A percentile compares a stretch with the other conserved stretches of the same genome.
phyloP scores from a whole-genome alignment of 768 basidiomycete genomes.

The Pulveroboletus frians region DNA sequence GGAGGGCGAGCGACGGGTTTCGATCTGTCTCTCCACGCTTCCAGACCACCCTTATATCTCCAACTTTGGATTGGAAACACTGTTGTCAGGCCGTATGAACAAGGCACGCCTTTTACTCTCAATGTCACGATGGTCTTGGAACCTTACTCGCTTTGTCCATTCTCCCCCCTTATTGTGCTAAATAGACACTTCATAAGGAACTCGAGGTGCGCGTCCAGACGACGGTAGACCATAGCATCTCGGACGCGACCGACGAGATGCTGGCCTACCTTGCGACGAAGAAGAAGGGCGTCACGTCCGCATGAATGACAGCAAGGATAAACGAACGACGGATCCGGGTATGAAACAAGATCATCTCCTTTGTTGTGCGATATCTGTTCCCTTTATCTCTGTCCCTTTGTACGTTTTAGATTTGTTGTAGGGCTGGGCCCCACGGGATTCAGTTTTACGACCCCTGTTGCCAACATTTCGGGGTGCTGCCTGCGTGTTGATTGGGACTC shows the following conservation, averaged over 20 bases:
- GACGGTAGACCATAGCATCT: slow-evolving; percentile 6
- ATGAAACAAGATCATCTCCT: neutral
- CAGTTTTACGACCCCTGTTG: too few species aligned
- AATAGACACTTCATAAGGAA: neutral
- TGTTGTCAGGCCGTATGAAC: neutral
- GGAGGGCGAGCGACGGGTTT: slow-evolving; percentile 30
- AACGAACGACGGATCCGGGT: neutral
- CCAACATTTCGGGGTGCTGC: too few species aligned
- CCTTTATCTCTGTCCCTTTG: neutral
- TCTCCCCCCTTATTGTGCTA: neutral
- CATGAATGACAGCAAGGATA: neutral
- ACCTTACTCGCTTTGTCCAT: neutral
- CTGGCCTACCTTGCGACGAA: neutral
- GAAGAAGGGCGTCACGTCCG: neutral
- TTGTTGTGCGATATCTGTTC: neutral
- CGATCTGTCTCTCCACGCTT: slow-evolving; percentile 40
- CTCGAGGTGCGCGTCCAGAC: slow-evolving; percentile 12
- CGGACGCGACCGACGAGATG: neutral
- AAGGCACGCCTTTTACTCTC: slow-evolving; percentile 3
- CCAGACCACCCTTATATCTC: slow-evolving; percentile 4
- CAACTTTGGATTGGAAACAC: neutral
- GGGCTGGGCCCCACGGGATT: too few species aligned
- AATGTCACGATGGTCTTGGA: neutral
- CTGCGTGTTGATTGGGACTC: too few species aligned
- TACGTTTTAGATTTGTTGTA: neutral